Evolutionary conservation across 2,329 filamentous ascomycete species (phyloP).

Genomic region (Epichloe uncinata): DNA sequence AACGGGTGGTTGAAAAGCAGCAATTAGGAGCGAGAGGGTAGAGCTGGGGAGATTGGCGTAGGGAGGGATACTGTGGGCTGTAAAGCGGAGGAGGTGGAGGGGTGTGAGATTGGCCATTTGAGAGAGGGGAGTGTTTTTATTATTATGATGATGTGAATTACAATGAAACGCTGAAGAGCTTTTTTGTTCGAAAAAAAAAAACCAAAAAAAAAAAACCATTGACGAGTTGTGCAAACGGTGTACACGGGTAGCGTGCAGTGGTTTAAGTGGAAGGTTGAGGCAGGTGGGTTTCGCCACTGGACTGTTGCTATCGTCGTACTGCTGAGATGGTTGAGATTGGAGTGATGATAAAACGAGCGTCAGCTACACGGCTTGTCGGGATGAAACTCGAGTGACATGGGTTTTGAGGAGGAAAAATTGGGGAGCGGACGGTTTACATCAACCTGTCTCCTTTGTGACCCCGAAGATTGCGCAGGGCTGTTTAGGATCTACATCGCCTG

Average conservation of each 20-base stretch:
- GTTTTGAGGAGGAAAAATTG: neutral
- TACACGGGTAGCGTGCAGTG: neutral
- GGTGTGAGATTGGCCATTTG: neutral
- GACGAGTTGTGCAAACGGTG: neutral
- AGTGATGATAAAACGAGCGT: neutral
- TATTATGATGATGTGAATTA: too few species aligned
- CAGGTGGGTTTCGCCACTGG: neutral
- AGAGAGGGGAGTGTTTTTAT: neutral
- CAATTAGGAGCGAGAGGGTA: conserved; percentile 44
- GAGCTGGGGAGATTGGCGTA: conserved; percentile 49
- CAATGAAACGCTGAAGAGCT: neutral
- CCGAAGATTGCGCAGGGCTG: too few species aligned
- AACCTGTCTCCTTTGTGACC: neutral
- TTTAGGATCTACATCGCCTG: neutral
- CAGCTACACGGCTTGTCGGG: neutral
- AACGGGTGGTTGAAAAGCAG: neutral
- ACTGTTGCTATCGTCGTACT: neutral
- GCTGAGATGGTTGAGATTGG: neutral
- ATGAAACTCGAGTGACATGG: neutral
- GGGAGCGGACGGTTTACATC: neutral
- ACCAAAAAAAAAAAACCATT: too few species aligned
- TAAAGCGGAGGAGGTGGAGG: conserved; percentile 39
- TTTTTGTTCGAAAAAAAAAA: neutral
- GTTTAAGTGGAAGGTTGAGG: neutral
- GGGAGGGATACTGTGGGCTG: conserved; percentile 43